These are phyloP conservation scores for apple (Malus domestica) DNA, from an alignment of 306 rosid genomes.

Conservation along the genomic window ASM211411v1 NC_041798.1:40797001-40797500, in stretches of 20 bases:
- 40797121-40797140: constrained; percentile 76
- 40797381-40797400: constrained; percentile 46
- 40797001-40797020: constrained; percentile 68
- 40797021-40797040: constrained; percentile 68
- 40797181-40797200: constrained; percentile 18
- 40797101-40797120: constrained; percentile 94
- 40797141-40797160: constrained; percentile 28
- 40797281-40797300: constrained; percentile 71
- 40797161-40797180: constrained; percentile 41
- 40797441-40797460: constrained; percentile 34
- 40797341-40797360: constrained; percentile 71
- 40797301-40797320: constrained; percentile 73
- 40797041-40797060: constrained; percentile 73
- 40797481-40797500: background rate
- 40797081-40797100: constrained; percentile 76
- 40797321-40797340: constrained; percentile 63
- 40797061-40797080: constrained; percentile 56
- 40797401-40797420: constrained; percentile 72
- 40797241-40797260: constrained; percentile 84
- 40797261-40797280: constrained; percentile 75
- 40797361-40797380: constrained; percentile 74
- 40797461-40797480: background rate
- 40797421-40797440: constrained; percentile 60
- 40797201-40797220: constrained; percentile 9
- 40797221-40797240: constrained; percentile 58